Percentiles rank a stretch among this genome's conserved stretches.
These are phyloP conservation scores for Trametes versicolor DNA, from an alignment of 1,284 basidiomycete species.

Conservation along the genomic window DNA sequence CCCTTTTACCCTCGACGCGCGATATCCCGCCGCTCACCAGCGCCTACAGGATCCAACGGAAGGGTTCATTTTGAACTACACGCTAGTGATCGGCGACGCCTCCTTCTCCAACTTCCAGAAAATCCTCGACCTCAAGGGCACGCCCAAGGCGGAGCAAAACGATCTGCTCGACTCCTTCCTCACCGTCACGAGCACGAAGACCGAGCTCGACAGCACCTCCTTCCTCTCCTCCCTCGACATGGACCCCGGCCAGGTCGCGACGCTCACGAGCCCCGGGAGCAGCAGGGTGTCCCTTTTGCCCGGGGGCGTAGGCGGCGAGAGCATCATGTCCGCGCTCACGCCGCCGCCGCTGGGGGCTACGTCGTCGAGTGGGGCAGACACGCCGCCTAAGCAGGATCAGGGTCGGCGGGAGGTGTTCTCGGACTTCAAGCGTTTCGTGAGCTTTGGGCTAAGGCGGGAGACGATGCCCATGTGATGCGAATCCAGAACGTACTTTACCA, in stretches of 20 bases:
- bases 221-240: conserved; percentile 95
- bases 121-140: conserved; percentile 96
- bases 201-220: conserved; percentile 86
- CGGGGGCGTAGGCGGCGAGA: conserved; percentile 51
- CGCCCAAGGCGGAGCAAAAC: conserved; percentile 87
- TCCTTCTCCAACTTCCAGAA: conserved; percentile 99
- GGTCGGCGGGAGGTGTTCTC: conserved; percentile 83
- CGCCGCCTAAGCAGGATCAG: conserved; percentile 50
- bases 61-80: conserved; percentile 95
- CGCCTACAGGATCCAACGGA: conserved; percentile 83
- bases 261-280: conserved; percentile 65
- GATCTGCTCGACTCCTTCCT: conserved; percentile 92
- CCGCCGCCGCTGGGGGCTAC: conserved; percentile 64
- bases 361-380: conserved; percentile 58
- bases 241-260: conserved; percentile 73
- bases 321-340: conserved; percentile 64
- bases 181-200: conserved; percentile 88
- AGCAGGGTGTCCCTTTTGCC: conserved; percentile 62
- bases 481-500: background rate
- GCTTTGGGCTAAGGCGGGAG: conserved; percentile 83
- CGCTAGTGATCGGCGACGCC: conserved; percentile 89
- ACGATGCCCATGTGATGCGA: conserved; percentile 45
- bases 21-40: conserved; percentile 14
- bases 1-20: conserved; percentile 3
- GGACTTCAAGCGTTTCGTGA: conserved; percentile 86